Evolutionary conservation across 495 filamentous ascomycete genomes (phyloP).

Genomic region (Penicillium crystallinum): DNA sequence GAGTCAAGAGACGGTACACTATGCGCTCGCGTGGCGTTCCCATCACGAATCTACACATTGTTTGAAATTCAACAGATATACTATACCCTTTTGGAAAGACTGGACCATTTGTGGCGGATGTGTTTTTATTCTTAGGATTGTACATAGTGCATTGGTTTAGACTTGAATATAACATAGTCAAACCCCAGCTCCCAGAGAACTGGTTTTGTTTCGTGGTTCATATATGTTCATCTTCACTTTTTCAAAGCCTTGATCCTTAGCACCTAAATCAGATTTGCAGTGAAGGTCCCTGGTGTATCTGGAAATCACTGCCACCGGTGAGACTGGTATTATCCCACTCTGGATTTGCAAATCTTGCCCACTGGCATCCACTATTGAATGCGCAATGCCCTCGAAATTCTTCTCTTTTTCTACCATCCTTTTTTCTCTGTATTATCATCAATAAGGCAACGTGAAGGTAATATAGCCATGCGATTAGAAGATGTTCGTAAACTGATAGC

Average conservation of each 20-base stretch:
- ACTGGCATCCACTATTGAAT: too few species aligned
- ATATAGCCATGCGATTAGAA: too few species aligned
- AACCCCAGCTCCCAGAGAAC: neutral
- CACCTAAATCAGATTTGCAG: too few species aligned
- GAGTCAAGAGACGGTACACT: conserved; percentile 70
- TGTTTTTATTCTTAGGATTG: neutral
- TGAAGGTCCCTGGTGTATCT: too few species aligned
- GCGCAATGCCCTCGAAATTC: too few species aligned
- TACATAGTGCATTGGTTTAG: neutral
- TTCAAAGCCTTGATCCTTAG: neutral
- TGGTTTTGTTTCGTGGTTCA: neutral
- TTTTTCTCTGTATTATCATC: too few species aligned
- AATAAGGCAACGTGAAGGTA: too few species aligned
- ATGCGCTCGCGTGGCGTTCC: conserved; percentile 75
- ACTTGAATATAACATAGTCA: conserved; percentile 6
- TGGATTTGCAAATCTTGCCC: too few species aligned
- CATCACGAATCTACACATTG: conserved; percentile 74
- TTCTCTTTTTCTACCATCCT: too few species aligned
- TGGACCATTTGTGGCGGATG: neutral
- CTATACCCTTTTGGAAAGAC: conserved; percentile 1
- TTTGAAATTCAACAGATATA: conserved; percentile 32
- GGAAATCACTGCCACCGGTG: too few species aligned
- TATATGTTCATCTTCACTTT: neutral
- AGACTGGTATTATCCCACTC: too few species aligned
- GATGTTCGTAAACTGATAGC: too few species aligned